Conservation (phyloP, 345 rosid species). For the Hibiscus trionum region DNA sequence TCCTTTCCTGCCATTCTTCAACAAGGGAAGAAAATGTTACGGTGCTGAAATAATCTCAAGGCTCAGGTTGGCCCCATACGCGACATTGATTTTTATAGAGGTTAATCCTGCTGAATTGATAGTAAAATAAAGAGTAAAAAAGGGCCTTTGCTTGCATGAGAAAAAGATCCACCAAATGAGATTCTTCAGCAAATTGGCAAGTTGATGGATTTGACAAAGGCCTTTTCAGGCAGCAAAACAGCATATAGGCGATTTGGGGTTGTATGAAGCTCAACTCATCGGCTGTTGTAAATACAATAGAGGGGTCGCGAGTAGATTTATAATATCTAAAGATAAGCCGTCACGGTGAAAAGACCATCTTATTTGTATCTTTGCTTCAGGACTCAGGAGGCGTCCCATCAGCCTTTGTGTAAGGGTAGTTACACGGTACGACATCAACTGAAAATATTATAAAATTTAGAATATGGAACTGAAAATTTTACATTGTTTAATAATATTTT, state of each 20-base stretch:
- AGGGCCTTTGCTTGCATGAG: background rate
- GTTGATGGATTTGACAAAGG: background rate
- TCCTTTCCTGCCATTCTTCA: too few species aligned
- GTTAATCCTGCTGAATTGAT: background rate
- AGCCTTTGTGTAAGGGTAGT: too few species aligned
- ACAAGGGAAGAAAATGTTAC: too few species aligned
- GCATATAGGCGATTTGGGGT: background rate
- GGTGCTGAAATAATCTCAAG: too few species aligned
- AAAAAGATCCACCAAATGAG: background rate
- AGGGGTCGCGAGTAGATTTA: background rate
- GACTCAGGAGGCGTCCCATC: constrained; percentile 5
- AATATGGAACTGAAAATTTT: too few species aligned
- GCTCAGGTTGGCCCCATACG: too few species aligned
- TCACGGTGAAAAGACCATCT: background rate
- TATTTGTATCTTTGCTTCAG: background rate
- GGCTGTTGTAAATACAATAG: background rate
- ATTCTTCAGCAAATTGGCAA: background rate
- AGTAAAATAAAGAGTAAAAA: background rate
- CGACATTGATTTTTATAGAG: too few species aligned
- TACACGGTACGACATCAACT: too few species aligned
- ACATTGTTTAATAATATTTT: too few species aligned
- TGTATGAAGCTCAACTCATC: background rate
- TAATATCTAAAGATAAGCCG: background rate
- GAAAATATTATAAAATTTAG: too few species aligned
- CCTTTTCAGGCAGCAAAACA: background rate